Evolutionary conservation across 2,329 filamentous ascomycete genomes (phyloP), one percentile per base, ranked within the genome.

Genomic region (Plectosphaerella cucumerina): DNA sequence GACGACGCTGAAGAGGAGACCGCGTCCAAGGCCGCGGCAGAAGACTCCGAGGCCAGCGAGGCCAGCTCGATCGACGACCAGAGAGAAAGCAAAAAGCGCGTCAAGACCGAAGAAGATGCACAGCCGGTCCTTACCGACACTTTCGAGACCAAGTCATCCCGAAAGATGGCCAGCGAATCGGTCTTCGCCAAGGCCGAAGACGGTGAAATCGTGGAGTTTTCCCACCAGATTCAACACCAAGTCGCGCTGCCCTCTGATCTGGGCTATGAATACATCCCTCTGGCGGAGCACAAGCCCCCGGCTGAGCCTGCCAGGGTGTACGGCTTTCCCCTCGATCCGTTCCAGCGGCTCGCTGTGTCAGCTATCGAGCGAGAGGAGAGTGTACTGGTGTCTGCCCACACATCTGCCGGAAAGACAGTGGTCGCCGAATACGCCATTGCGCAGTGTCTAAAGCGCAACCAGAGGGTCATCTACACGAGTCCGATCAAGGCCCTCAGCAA

Each of bases 401-500:
- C 94, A 8, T 94, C 89, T 78, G 94, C 94, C 35, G 94, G 94
- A 71, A 99, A 99, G 73, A 99, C 94, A 0, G 95, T 99, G 8
- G 92, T 97, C 43, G 94, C 94, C 56, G 94, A 99, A 70, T 99
- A 99, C 66, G 95, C 94, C 18, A 95, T 99, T 66, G 94, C 95
- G 15, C 94, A 99, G 64, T 96, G 94, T 69, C 77, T 99, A 68
- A 95, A 94, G 78, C 89, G 91, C 68, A 97, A 97, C 71, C 94
- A 99, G 74, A 84, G 94, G 66, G 93, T 99, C 62, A 99, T 99
- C 68, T 99, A 99, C 73, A 99, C 94, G 9, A 97, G 92, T 79
- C 94, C 94, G 1, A 99, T 99, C 78, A 99, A 99, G 73, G 94
- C 94, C 11, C 76, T 99, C 61, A 97, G 92, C 71, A 99, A 99